Conservation (phyloP, 1,284 basidiomycete genomes). For the Irpex rosettiformis region DNA sequence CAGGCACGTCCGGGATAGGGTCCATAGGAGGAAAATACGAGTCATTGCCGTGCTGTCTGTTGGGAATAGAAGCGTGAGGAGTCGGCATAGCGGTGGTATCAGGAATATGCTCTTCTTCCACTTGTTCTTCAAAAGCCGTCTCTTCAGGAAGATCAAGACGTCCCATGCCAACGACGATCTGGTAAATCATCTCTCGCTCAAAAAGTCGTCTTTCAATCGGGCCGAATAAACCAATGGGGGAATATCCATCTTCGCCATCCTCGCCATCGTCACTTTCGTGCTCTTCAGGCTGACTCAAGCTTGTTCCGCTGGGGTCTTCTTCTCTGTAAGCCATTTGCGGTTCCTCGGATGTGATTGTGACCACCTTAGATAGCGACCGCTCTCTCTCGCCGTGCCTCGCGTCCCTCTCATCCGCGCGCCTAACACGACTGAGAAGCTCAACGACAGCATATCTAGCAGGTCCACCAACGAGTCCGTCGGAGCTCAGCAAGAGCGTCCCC, state of each 20-base stretch:
- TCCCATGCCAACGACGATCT: constrained; percentile 87
- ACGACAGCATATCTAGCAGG: constrained; percentile 78
- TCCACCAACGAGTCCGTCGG: constrained; percentile 72
- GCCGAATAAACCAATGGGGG: constrained; percentile 48
- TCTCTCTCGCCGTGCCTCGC: constrained; percentile 17
- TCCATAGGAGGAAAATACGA: constrained; percentile 14
- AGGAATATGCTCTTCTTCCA: constrained; percentile 19
- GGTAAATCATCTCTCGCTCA: constrained; percentile 76
- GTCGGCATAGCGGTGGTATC: constrained; percentile 12
- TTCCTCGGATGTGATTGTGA: not conserved
- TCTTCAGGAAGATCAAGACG: constrained; percentile 51
- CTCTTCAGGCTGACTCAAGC: constrained; percentile 16
- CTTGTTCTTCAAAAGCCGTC: constrained; percentile 30
- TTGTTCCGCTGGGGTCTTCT: constrained; percentile 9
- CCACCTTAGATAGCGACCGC: not conserved
- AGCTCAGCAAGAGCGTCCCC: constrained; percentile 83
- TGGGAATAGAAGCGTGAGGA: constrained; percentile 3
- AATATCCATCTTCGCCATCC: constrained; percentile 25
- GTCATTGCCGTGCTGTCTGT: not conserved
- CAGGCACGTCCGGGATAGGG: not conserved
- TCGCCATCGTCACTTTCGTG: constrained; percentile 33
- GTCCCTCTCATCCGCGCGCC: constrained; percentile 45
- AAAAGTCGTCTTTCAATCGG: constrained; percentile 58
- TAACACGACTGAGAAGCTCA: constrained; percentile 67
- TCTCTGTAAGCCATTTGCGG: not conserved